These are phyloP conservation scores for Coemansia sp. DNA, from an alignment of 192 early-diverging fungal species.

Conservation along the genomic window DNA sequence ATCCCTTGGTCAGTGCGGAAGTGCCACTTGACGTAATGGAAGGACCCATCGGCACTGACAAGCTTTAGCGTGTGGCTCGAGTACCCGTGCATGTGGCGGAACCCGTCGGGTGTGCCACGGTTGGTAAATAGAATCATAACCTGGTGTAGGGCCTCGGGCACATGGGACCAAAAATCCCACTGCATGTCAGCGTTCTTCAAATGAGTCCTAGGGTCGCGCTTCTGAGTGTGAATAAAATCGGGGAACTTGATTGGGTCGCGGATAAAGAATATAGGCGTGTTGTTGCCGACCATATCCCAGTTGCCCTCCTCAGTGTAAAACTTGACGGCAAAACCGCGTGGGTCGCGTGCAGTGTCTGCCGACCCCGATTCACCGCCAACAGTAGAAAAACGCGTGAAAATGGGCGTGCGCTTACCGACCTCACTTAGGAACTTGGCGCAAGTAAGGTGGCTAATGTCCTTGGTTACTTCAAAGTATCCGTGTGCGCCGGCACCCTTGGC, in stretches of 20 bases:
- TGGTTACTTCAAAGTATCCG: conserved; percentile 80
- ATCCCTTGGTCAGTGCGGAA: conserved; percentile 72
- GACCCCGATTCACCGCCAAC: conserved; percentile 76
- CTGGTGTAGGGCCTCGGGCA: conserved; percentile 80
- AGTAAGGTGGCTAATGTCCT: conserved; percentile 69
- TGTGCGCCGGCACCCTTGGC: conserved; percentile 85
- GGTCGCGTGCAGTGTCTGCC: conserved; percentile 78
- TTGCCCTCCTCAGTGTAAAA: conserved; percentile 89
- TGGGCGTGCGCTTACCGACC: conserved; percentile 78
- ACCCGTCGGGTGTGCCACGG: conserved; percentile 80
- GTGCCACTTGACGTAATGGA: conserved; percentile 81
- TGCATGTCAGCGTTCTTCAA: conserved; percentile 69
- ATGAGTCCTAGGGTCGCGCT: conserved; percentile 82
- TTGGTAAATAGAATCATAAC: conserved; percentile 78
- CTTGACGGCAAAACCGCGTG: conserved; percentile 82
- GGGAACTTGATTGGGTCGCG: conserved; percentile 82
- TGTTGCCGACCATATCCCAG: conserved; percentile 88
- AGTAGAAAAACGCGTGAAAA: conserved; percentile 82
- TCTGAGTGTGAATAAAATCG: conserved; percentile 83
- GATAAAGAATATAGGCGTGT: conserved; percentile 84
- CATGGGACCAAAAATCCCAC: conserved; percentile 81
- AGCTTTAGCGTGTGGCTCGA: conserved; percentile 76
- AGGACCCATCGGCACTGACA: conserved; percentile 66
- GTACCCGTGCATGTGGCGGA: conserved; percentile 84
- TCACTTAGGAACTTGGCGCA: conserved; percentile 72